These are phyloP conservation scores for Phanerochaete sordida DNA, from an alignment of 768 basidiomycete species.

Conservation along the genomic window DNA sequence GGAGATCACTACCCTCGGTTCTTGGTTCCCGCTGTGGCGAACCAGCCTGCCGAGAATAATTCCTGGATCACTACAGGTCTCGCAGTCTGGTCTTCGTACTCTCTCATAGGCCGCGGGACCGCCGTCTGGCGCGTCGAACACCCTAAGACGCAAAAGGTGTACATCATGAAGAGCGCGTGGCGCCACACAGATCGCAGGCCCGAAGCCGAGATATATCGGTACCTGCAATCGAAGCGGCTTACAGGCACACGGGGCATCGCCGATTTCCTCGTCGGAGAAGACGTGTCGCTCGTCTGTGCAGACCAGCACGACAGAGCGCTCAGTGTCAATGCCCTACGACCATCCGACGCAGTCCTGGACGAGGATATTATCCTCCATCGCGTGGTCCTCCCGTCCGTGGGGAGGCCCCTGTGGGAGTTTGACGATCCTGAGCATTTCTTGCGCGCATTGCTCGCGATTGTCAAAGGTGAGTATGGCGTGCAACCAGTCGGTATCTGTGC, in stretches of 20 bases:
- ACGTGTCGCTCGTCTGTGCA: too few relatives aligned
- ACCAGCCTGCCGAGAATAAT: neutral
- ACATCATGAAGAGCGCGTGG: slow-evolving; percentile 12
- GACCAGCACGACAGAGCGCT: too few relatives aligned
- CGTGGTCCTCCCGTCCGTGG: neutral
- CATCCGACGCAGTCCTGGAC: neutral
- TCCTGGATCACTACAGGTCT: too few relatives aligned
- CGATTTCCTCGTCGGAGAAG: too few relatives aligned
- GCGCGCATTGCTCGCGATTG: neutral
- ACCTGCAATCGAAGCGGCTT: neutral
- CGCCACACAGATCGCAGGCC: neutral
- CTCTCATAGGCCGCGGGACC: slow-evolving; percentile 16
- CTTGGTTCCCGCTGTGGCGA: too few relatives aligned
- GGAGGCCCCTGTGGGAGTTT: neutral
- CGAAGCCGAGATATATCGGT: neutral
- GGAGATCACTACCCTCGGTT: too few relatives aligned
- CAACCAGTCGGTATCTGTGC: too few relatives aligned
- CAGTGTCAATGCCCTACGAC: neutral
- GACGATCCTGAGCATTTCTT: neutral
- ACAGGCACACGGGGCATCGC: too few relatives aligned
- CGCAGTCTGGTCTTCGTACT: slow-evolving; percentile 10
- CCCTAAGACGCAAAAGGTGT: too few relatives aligned
- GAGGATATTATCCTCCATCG: neutral
- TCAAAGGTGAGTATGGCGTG: neutral
- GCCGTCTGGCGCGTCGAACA: slow-evolving; percentile 10